These are phyloP conservation scores for Primulina eburnea DNA, from an alignment of 257 asterid genomes.

Conservation along the genomic window DNA sequence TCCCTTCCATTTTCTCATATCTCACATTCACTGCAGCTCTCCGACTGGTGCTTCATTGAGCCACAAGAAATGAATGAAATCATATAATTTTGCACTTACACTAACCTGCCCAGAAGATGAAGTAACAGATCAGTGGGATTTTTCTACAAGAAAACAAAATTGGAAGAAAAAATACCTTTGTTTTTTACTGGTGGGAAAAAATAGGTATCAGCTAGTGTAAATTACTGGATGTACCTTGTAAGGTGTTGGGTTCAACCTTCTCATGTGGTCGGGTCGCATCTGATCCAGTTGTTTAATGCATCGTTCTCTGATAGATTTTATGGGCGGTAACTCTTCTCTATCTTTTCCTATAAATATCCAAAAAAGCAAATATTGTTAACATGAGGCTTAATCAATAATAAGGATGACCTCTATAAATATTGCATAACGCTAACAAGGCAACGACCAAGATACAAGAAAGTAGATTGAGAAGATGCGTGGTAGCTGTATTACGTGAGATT, in stretches of 20 bases:
- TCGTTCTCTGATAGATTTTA: conserved; percentile 59
- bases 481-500: too few species aligned
- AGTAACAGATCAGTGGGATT: conserved; percentile 3
- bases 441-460: background rate
- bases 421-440: background rate
- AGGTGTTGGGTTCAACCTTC: conserved; percentile 96
- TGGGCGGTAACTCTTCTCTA: conserved; percentile 65
- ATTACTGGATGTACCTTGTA: conserved; percentile 62
- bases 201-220: background rate
- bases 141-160: background rate
- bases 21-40: conserved; percentile 59
- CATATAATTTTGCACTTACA: conserved; percentile 85
- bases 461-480: background rate
- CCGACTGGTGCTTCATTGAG: conserved; percentile 98
- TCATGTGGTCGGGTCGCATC: conserved; percentile 97
- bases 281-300: conserved; percentile 75
- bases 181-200: background rate
- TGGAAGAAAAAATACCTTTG: background rate
- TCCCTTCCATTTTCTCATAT: conserved; percentile 5
- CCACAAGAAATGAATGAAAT: conserved; percentile 95
- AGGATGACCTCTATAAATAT: conserved; percentile 6
- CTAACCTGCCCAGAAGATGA: conserved; percentile 60
- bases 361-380: conserved; percentile 5
- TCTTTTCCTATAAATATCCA: conserved; percentile 41
- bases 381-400: conserved; percentile 11